A percentile compares a stretch with the other conserved stretches of the same genome.
Evolutionary conservation across 1,139 yeast species (phyloP).

Genomic region (Protomyces inundatus): DNA sequence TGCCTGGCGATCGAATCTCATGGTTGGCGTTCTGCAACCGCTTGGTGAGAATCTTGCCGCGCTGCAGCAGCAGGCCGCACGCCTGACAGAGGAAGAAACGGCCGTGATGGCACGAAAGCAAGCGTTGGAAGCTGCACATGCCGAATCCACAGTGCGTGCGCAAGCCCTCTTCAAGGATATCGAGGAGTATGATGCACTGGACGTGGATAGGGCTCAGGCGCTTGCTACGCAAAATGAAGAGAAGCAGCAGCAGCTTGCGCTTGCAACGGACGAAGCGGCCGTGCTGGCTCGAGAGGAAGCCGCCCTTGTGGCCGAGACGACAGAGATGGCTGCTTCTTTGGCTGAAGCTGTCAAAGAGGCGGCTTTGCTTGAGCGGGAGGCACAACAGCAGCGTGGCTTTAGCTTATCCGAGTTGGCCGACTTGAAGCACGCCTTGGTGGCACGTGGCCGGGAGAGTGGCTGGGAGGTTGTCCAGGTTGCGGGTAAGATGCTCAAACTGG

Average conservation of each 20-base stretch:
- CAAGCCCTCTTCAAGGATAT: slow-evolving; percentile 28
- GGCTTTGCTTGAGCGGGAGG: slow-evolving; percentile 27
- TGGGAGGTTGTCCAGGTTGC: slow-evolving; percentile 21
- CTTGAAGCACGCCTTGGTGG: slow-evolving; percentile 42
- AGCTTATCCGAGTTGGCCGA: slow-evolving; percentile 45
- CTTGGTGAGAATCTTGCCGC: slow-evolving; percentile 37
- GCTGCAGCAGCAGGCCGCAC: slow-evolving; percentile 28
- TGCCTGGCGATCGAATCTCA: slow-evolving; percentile 52
- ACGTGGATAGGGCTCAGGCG: slow-evolving; percentile 29
- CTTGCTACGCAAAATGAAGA: slow-evolving; percentile 2
- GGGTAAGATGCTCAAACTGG: not conserved
- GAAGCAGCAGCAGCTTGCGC: slow-evolving; percentile 27
- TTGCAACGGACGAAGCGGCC: slow-evolving; percentile 26
- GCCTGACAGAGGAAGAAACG: slow-evolving; percentile 33
- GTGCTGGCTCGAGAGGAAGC: slow-evolving; percentile 5
- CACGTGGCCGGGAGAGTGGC: slow-evolving; percentile 19
- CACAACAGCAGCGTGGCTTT: slow-evolving; percentile 29
- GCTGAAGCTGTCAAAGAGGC: not conserved
- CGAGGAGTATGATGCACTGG: slow-evolving; percentile 28
- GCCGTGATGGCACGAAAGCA: slow-evolving; percentile 38
- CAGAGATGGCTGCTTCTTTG: not conserved
- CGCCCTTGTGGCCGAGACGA: slow-evolving; percentile 3
- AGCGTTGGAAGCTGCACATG: slow-evolving; percentile 36
- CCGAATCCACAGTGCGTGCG: slow-evolving; percentile 36
- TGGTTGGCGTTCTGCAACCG: slow-evolving; percentile 44